These are phyloP conservation scores for Cladosporium sphaerospermum DNA, from an alignment of 2,329 filamentous ascomycete species.

Conservation along the genomic window DNA sequence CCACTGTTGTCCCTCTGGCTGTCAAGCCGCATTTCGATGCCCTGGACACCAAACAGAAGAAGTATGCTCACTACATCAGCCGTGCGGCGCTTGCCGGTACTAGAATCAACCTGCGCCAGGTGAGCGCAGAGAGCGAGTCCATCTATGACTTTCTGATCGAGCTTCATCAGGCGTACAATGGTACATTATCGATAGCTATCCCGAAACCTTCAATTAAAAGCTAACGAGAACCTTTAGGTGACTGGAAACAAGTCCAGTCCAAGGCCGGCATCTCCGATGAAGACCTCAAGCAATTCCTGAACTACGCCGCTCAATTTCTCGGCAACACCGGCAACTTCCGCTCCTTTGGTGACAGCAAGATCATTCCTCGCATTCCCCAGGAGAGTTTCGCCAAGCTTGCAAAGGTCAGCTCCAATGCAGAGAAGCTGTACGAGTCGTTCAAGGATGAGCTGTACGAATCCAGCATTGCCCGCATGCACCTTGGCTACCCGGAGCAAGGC, in stretches of 20 bases:
- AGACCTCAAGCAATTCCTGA: conserved; percentile 35
- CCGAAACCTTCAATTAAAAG: not conserved
- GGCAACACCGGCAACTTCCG: conserved; percentile 52
- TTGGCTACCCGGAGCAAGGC: conserved; percentile 44
- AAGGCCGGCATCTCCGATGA: conserved; percentile 37
- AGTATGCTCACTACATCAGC: conserved; percentile 58
- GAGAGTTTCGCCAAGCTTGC: conserved; percentile 41
- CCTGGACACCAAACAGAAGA: conserved; percentile 58
- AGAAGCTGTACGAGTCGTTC: conserved; percentile 38
- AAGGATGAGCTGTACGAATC: conserved; percentile 42
- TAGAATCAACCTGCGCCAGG: conserved; percentile 48
- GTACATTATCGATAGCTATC: conserved; percentile 12
- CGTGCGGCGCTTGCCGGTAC: conserved; percentile 47
- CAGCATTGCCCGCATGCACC: conserved; percentile 38
- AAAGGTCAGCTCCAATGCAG: conserved; percentile 33
- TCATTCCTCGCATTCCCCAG: conserved; percentile 42
- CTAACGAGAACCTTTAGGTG: conserved; percentile 29
- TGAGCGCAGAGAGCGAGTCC: conserved; percentile 45
- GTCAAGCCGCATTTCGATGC: conserved; percentile 91
- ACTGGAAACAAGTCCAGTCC: conserved; percentile 42
- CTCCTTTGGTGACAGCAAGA: conserved; percentile 46
- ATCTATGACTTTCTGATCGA: conserved; percentile 52
- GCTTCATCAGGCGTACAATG: conserved; percentile 40
- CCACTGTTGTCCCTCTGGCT: conserved; percentile 77
- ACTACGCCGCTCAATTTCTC: conserved; percentile 44